Evolutionary conservation across 306 rosid genomes (phyloP).

Genomic region (Cercis canadensis): DNA sequence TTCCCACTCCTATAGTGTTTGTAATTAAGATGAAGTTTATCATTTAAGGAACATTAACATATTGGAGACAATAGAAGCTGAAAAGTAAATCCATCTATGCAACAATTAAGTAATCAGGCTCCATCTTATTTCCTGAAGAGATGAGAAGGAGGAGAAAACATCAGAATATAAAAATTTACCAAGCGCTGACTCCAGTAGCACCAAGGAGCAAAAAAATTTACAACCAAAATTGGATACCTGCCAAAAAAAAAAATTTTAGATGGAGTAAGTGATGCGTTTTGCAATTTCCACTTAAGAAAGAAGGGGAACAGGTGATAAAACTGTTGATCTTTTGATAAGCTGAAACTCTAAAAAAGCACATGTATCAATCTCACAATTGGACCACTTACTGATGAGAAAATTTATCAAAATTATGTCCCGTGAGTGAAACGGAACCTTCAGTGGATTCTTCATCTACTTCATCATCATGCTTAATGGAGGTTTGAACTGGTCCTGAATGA

Average conservation of each 20-base stretch:
- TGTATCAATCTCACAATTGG: slow-evolving; percentile 36
- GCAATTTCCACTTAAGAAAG: neutral
- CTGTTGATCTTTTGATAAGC: slow-evolving; percentile 15
- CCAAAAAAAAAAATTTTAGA: slow-evolving; percentile 38
- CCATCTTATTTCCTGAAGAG: slow-evolving; percentile 7
- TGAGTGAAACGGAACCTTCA: slow-evolving; percentile 69
- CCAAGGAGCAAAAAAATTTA: slow-evolving; percentile 97
- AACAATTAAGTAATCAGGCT: neutral
- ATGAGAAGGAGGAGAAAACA: slow-evolving; percentile 20
- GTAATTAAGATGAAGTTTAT: slow-evolving; percentile 11
- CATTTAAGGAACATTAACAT: slow-evolving; percentile 8
- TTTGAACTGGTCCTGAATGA: slow-evolving; percentile 70
- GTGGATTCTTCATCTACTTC: slow-evolving; percentile 69
- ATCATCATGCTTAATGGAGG: slow-evolving; percentile 82
- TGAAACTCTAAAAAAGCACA: slow-evolving; percentile 34
- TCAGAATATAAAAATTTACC: slow-evolving; percentile 59
- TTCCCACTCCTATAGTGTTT: slow-evolving; percentile 12
- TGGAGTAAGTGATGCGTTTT: slow-evolving; percentile 4
- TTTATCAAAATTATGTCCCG: slow-evolving; percentile 62
- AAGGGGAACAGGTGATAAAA: neutral
- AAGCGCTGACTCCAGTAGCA: slow-evolving; percentile 95
- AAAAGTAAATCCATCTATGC: slow-evolving; percentile 13
- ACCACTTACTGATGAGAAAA: slow-evolving; percentile 77
- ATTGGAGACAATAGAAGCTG: slow-evolving; percentile 15
- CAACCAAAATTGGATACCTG: slow-evolving; percentile 84